phyloP scores from a whole-genome alignment of 164 flowering plant genomes.

The Pachysandra terminalis region DNA sequence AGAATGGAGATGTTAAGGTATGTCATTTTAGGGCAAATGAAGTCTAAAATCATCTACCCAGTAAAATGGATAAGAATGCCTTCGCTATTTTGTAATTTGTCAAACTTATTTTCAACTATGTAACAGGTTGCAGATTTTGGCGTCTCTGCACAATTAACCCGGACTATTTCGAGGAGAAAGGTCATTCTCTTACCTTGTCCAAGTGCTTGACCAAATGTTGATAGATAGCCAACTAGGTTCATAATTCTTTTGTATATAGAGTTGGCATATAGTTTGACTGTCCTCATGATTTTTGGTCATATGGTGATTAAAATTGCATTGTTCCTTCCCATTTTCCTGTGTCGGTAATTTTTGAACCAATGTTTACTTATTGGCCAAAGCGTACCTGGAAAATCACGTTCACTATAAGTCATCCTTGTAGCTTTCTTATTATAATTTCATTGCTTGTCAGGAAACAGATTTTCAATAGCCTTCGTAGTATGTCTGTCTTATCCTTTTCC shows the following conservation, averaged over 20 bases:
- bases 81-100: background rate
- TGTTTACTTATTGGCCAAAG: no score
- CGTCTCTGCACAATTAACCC: constrained; percentile 94
- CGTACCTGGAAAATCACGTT: background rate
- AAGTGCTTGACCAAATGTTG: background rate
- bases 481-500: no score
- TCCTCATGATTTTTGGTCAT: background rate
- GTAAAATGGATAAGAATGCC: background rate
- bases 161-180: constrained; percentile 99
- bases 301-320: background rate
- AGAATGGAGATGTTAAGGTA: constrained; percentile 99
- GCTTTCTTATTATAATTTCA: no score
- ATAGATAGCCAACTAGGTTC: no score
- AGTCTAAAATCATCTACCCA: background rate
- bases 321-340: background rate
- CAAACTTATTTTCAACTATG: constrained; percentile 13
- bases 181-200: constrained; percentile 29
- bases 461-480: no score
- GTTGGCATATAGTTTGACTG: background rate
- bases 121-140: constrained; percentile 98
- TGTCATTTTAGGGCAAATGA: background rate
- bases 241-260: background rate
- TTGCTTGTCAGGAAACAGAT: no score
- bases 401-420: no score
- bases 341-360: no score